phyloP scores from a whole-genome alignment of 768 basidiomycete species.

The Clathrus columnatus region DNA sequence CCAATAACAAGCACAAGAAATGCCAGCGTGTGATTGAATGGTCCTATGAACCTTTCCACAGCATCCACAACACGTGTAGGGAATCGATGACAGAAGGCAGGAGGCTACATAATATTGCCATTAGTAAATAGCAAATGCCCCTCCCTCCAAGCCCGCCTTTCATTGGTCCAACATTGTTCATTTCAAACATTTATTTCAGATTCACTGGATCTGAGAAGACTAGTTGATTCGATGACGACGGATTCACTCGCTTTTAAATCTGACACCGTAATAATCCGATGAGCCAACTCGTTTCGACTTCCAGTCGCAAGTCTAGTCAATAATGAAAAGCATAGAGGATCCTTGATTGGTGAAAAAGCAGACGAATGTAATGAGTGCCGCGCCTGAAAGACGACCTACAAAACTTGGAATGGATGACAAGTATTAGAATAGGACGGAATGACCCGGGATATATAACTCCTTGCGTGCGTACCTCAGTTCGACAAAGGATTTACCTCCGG shows the following conservation, averaged over 20 bases:
- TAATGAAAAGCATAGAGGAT: background rate
- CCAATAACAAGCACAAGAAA: constrained; percentile 14
- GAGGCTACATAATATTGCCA: constrained; percentile 13
- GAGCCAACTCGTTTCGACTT: background rate
- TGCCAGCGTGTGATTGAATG: constrained; percentile 15
- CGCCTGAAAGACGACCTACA: background rate
- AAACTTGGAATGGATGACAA: background rate
- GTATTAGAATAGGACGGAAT: too few species aligned
- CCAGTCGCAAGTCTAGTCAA: background rate
- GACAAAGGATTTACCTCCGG: background rate
- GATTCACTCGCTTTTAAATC: background rate
- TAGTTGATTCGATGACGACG: background rate
- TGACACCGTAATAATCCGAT: background rate
- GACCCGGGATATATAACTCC: too few species aligned
- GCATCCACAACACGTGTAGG: constrained; percentile 7
- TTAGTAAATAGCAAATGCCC: too few species aligned
- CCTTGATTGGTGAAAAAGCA: background rate
- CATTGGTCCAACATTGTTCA: too few species aligned
- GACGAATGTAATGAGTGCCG: background rate
- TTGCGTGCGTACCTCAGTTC: background rate
- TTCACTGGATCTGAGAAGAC: background rate
- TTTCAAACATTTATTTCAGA: too few species aligned
- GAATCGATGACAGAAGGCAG: constrained; percentile 18
- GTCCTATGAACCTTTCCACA: constrained; percentile 14
- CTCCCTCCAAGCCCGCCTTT: too few species aligned